Base-by-base conservation (phyloP, 2,329 filamentous ascomycete species). In the Neonectria faginata region DNA sequence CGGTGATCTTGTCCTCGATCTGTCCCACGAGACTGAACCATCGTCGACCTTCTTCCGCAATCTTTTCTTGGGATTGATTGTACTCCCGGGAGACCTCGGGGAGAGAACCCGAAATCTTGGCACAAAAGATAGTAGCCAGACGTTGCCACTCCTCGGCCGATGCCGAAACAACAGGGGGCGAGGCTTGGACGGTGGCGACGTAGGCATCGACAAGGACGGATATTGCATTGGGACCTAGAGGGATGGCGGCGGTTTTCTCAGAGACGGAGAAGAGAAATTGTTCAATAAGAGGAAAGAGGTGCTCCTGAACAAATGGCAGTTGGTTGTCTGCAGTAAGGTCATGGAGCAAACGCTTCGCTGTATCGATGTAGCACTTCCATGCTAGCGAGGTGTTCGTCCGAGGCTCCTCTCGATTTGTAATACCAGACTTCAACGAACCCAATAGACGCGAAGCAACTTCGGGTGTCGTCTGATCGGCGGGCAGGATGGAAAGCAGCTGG, bases 11-110 rank as follows among this genome's bases (percentile, higher is more conserved):
- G 65, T 70, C 73, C 36, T 83, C 77, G 5, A 88, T 78, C 20
- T 81, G 79, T 1, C 82, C 82, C 0, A 82, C 82, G 10, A 93
- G 78, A 2, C 85, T 79, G 65, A 92, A 90, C 80, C 93, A 93
- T 0, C 92, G 89, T 50, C 84, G 82, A 0, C 90, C 89, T 71
- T 91, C 86, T 7, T 89, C 83, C 10, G 88, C 86, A 27, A 97
- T 84, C 44, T 83, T 82, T 55, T 88, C 84, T 75, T 97, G 93
- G 0, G 93, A 97, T 45, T 84, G 84, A 27, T 87, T 84, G 70
- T 92, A 92, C 18, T 93, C 91, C 66, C 91, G 91, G 0, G 93
- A 94, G 60, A 95, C 89, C 74, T 95, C 93, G 1, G 94, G 93
- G 5, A 92, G 85, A 0, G 93, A 97, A 6, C 88, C 87, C 58